phyloP scores from a whole-genome alignment of 2,329 filamentous ascomycete species.

The Clonostachys byssicola region DNA sequence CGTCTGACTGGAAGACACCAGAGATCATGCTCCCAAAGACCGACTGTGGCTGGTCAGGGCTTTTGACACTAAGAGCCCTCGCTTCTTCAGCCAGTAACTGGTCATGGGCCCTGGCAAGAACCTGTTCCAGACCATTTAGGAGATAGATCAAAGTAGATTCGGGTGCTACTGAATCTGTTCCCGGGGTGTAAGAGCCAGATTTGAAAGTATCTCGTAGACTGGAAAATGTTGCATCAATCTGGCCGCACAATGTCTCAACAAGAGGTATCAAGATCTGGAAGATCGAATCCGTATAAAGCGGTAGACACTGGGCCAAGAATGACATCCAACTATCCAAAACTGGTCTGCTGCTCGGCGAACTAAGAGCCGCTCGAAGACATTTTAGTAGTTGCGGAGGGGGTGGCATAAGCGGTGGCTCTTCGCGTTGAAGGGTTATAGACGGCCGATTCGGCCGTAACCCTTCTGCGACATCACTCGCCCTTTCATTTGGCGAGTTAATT shows the following conservation, averaged over 20 bases:
- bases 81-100: conserved; percentile 74
- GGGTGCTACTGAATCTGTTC: conserved; percentile 30
- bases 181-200: conserved; percentile 12
- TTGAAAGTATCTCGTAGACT: conserved; percentile 64
- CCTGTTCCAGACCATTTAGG: conserved; percentile 88
- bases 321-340: conserved; percentile 89
- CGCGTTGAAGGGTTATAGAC: conserved; percentile 25
- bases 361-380: conserved; percentile 78
- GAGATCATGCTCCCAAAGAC: conserved; percentile 96
- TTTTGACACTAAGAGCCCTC: conserved; percentile 64
- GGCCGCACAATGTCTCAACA: conserved; percentile 81
- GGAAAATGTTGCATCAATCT: conserved; percentile 70
- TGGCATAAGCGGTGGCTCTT: conserved; percentile 16
- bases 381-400: conserved; percentile 73
- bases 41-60: conserved; percentile 76
- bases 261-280: conserved; percentile 89
- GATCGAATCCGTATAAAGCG: conserved; percentile 77
- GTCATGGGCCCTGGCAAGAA: conserved; percentile 83
- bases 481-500: conserved; percentile 40
- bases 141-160: conserved; percentile 79
- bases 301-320: conserved; percentile 79
- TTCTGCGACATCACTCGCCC: conserved; percentile 35
- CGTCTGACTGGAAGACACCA: conserved; percentile 79
- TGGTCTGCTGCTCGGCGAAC: conserved; percentile 66
- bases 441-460: conserved; percentile 29